These are phyloP conservation scores for Xylaria castorea DNA, from an alignment of 495 filamentous ascomycete genomes.

Conservation along the genomic window DNA sequence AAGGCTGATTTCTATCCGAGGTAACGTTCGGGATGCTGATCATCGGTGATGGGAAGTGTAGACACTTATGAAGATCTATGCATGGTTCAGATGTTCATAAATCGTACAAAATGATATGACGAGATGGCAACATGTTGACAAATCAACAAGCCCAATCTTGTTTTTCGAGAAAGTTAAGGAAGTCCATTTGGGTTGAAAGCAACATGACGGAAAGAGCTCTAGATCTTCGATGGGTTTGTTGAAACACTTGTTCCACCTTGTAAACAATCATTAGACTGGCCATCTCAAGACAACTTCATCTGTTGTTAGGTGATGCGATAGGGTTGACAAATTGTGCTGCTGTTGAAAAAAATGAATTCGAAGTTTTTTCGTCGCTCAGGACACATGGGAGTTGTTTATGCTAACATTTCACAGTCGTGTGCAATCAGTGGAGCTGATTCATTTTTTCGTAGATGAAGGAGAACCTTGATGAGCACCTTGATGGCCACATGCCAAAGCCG, in stretches of 20 bases:
- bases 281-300: not conserved
- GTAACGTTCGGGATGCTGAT: not conserved
- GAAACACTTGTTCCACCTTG: not conserved
- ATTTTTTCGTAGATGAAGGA: not conserved
- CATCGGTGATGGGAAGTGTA: not conserved
- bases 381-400: not conserved
- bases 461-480: slow-evolving; percentile 20
- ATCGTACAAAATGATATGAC: not conserved
- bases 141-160: not conserved
- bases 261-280: not conserved
- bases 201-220: not conserved
- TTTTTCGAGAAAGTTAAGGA: too few relatives aligned
- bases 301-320: not conserved
- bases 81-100: not conserved
- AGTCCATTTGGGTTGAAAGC: not conserved
- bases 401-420: not conserved
- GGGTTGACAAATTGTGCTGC: not conserved
- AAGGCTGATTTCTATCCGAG: not conserved
- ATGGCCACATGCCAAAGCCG: not conserved
- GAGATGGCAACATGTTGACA: not conserved
- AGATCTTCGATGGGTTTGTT: not conserved
- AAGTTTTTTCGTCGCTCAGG: not conserved
- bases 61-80: not conserved
- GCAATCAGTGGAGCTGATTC: not conserved
- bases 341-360: not conserved